A percentile compares a stretch with the other conserved stretches of the same genome.
Conservation (phyloP, 768 basidiomycete genomes). For the Boletus barrowsii region DNA sequence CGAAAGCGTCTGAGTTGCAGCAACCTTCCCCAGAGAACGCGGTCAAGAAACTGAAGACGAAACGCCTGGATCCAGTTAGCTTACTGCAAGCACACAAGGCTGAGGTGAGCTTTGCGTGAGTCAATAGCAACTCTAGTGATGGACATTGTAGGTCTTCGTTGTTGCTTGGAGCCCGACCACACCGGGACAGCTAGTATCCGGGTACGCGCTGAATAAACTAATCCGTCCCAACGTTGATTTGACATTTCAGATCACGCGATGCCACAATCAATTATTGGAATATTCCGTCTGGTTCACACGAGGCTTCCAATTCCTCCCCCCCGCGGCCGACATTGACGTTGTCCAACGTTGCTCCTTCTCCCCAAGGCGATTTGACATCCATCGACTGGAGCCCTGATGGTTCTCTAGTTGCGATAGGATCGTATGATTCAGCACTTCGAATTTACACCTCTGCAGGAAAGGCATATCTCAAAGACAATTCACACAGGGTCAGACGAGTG, state of each 20-base stretch:
- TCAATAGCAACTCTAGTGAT: conserved; percentile 7
- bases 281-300: conserved; percentile 41
- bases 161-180: conserved; percentile 74
- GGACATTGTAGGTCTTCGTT: conserved; percentile 63
- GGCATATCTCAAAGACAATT: conserved; percentile 56
- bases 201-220: conserved; percentile 42
- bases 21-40: conserved; percentile 17
- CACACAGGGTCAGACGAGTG: conserved; percentile 55
- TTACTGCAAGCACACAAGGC: conserved; percentile 58
- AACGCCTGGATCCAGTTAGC: conserved; percentile 40
- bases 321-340: conserved; percentile 41
- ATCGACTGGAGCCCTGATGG: conserved; percentile 78
- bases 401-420: conserved; percentile 70
- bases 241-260: conserved; percentile 64
- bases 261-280: conserved; percentile 74
- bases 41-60: conserved; percentile 35
- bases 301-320: conserved; percentile 13
- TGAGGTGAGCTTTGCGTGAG: conserved; percentile 41
- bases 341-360: conserved; percentile 45
- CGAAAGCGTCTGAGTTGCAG: conserved; percentile 18
- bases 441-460: conserved; percentile 62
- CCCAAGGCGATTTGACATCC: conserved; percentile 66
- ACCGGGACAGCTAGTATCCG: conserved; percentile 62
- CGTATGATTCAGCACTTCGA: conserved; percentile 70
- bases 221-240: not conserved